Base-by-base conservation (phyloP, 2,329 filamentous ascomycete genomes). In the Fusarium succisae region DNA sequence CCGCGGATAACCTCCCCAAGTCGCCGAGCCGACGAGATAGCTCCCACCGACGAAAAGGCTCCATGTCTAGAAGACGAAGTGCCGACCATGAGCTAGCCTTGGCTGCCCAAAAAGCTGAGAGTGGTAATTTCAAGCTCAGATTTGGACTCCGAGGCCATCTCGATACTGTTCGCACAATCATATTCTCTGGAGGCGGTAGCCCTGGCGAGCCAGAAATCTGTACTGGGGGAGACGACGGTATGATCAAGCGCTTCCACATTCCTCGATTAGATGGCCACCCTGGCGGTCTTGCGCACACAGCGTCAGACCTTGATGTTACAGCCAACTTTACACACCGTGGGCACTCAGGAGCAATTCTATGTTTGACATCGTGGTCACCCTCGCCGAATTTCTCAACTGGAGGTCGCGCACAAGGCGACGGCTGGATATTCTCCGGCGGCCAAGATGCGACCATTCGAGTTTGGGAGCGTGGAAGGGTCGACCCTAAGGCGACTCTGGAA, bases 341-440 rank as follows among this genome's bases (percentile, higher is more conserved):
- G 15, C 96, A 99, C 80, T 90, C 92, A n/a, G 96, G 96, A 7
- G 91, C 95, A 6, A 95, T 99, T 6, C 93, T 97, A 45, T 94
- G 91, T 48, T 85, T 99, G 32, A 92, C 96, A 0, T 93, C 96
- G 8, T 98, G 94, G 87, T 95, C 94, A 5, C 92, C 94, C 5
- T 92, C 94, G 5, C 93, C 94, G 32, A 96, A 94, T 79, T 98
- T 98, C 81, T 93, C 94, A 13, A 97, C 94, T 24, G 94, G 95
- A 41, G 95, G 95, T 12, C 91, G 95, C 72, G 94, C 94, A 13
- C 91, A 93, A 77, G 96, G 96, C 38, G 96, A 98, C 77, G 96
- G 96, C 35, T 99, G 96, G 96, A 95, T 99, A 74, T 99, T 99
- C 83, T 98, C 96, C 10, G 96, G 96, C 69, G 96, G 96, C 8